Conservation (phyloP, 139 green algal species). For the Chlorella sp. region DNA sequence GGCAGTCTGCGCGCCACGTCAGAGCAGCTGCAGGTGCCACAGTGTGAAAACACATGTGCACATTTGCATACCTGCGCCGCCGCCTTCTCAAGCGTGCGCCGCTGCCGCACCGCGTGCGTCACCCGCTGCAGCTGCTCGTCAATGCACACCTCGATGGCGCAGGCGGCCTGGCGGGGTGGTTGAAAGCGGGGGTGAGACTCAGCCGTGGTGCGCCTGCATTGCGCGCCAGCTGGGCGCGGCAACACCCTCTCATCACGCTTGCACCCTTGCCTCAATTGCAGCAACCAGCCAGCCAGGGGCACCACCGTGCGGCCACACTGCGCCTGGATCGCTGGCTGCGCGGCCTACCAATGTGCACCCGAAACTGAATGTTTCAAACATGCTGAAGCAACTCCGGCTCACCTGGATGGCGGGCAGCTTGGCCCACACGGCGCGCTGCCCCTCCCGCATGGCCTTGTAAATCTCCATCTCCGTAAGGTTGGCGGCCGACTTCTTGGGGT, state of each 20-base stretch:
- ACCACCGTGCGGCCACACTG: too few relatives aligned
- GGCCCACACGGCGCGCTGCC: constrained; percentile 82
- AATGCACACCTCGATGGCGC: constrained; percentile 83
- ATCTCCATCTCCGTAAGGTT: constrained; percentile 66
- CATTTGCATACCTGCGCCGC: constrained; percentile 36
- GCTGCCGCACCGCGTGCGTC: constrained; percentile 7
- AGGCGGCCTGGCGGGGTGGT: constrained; percentile 67
- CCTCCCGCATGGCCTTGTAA: constrained; percentile 68
- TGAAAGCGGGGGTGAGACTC: too few relatives aligned
- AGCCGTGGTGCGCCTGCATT: too few relatives aligned
- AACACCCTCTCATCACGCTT: too few relatives aligned
- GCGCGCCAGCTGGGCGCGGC: too few relatives aligned
- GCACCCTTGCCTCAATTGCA: too few relatives aligned
- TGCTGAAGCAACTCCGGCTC: too few relatives aligned
- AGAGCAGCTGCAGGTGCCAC: too few relatives aligned
- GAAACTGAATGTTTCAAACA: background rate
- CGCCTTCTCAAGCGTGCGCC: constrained; percentile 33
- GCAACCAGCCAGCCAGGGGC: too few relatives aligned
- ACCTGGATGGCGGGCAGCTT: constrained; percentile 76
- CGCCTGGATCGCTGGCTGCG: background rate
- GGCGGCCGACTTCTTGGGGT: background rate
- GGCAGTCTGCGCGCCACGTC: too few relatives aligned
- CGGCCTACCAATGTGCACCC: too few relatives aligned
- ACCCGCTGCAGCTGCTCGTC: constrained; percentile 52
- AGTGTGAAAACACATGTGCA: too few relatives aligned